Percentiles rank a stretch among this genome's conserved stretches.
These are phyloP conservation scores for Pulveroboletus sp. DNA, from an alignment of 768 basidiomycete genomes.

Conservation along the genomic window DNA sequence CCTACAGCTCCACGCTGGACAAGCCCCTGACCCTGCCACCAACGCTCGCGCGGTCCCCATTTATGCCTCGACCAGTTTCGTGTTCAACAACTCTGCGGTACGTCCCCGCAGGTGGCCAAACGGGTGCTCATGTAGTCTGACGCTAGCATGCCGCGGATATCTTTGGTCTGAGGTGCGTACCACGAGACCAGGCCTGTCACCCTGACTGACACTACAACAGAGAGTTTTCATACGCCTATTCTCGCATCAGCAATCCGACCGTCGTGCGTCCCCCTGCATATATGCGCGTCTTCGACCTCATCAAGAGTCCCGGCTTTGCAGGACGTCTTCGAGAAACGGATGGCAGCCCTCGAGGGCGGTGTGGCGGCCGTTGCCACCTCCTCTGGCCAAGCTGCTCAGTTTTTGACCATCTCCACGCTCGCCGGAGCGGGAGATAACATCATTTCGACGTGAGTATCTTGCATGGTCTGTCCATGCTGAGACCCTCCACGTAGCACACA, in stretches of 20 bases:
- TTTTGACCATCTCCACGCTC: constrained; percentile 61
- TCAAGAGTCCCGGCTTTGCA: constrained; percentile 19
- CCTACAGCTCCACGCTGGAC: constrained; percentile 75
- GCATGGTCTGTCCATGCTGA: neutral
- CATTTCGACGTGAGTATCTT: constrained; percentile 39
- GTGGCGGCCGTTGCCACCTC: constrained; percentile 68
- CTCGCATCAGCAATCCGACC: constrained; percentile 21
- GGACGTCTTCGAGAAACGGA: constrained; percentile 78
- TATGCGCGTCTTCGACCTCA: neutral
- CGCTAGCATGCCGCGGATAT: constrained; percentile 16
- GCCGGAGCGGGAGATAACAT: constrained; percentile 73
- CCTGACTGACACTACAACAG: constrained; percentile 1
- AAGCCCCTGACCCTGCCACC: constrained; percentile 55
- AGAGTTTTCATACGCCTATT: constrained; percentile 8
- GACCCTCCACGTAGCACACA: constrained; percentile 13
- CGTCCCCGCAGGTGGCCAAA: no score
- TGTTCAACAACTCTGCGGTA: constrained; percentile 59
- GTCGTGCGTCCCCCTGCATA: constrained; percentile 5
- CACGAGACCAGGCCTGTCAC: no score
- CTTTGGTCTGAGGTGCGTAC: constrained; percentile 12
- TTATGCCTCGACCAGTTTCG: constrained; percentile 68
- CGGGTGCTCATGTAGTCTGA: no score
- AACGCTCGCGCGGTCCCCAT: constrained; percentile 78
- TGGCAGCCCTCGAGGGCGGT: constrained; percentile 79
- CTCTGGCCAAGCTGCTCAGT: constrained; percentile 82